These are phyloP conservation scores for Solanum pennellii DNA, from an alignment of 257 asterid species.

Conservation along the genomic window DNA sequence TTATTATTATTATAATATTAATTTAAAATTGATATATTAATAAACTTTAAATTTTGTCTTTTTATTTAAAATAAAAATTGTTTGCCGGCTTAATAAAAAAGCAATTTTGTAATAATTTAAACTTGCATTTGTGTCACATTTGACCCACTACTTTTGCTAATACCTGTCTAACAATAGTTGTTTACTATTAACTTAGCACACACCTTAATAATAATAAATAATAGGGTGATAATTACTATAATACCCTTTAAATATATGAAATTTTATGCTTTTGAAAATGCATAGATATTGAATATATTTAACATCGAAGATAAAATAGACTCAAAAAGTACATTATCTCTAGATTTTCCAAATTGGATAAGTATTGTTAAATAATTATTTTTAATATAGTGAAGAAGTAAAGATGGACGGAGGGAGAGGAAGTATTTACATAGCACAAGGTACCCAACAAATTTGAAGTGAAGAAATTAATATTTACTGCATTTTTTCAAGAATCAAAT, in stretches of 20 bases:
- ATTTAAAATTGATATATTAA: not conserved
- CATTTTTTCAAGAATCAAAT: not conserved
- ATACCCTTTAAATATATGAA: not conserved
- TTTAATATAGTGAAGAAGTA: too few species aligned
- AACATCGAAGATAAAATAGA: too few species aligned
- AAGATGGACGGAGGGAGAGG: not conserved
- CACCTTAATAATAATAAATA: too few species aligned
- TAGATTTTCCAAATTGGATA: too few species aligned
- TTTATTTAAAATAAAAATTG: too few species aligned
- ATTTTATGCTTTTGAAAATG: not conserved
- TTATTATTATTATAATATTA: not conserved
- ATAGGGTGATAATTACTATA: not conserved
- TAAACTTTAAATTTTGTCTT: not conserved
- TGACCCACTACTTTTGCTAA: not conserved
- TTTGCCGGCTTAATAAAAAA: not conserved
- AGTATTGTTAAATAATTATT: too few species aligned
- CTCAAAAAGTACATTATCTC: too few species aligned
- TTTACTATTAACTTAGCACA: too few species aligned
- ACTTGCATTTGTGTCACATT: not conserved
- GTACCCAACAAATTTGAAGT: not conserved
- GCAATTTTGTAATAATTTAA: not conserved
- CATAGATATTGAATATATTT: too few species aligned
- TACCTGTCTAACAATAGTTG: too few species aligned
- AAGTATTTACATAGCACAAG: not conserved
- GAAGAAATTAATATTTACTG: not conserved